Percentiles rank a stretch among this genome's conserved stretches.
Evolutionary conservation across 1,284 basidiomycete species (phyloP).

Genomic region (Xanthoconium separans): DNA sequence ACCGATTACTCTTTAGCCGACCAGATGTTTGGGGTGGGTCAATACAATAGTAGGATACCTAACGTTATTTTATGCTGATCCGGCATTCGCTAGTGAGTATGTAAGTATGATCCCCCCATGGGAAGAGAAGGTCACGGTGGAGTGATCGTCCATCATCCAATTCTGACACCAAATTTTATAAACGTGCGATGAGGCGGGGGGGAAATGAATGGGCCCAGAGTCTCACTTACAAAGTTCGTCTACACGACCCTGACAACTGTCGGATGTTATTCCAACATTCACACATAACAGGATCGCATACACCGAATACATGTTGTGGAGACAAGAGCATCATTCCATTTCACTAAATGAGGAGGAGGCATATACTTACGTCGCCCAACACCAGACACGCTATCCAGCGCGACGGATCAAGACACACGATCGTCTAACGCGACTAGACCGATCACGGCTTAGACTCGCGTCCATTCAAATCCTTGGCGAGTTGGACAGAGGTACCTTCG

Average conservation of each 20-base stretch:
- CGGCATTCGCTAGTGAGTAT: neutral
- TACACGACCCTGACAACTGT: no score
- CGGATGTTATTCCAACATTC: no score
- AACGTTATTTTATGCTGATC: no score
- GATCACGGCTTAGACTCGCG: neutral
- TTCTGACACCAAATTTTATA: neutral
- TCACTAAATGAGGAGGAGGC: no score
- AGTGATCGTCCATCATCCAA: no score
- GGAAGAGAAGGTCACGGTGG: neutral
- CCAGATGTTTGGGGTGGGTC: neutral
- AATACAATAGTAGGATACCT: no score
- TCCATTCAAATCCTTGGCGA: neutral
- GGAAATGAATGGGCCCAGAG: neutral
- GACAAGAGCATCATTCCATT: neutral
- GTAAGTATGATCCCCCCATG: neutral
- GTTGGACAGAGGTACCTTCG: neutral
- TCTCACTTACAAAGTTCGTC: neutral
- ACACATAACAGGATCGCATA: no score
- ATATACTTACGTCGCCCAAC: no score
- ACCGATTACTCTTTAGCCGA: constrained; percentile 6
- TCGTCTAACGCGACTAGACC: neutral
- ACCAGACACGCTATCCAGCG: no score
- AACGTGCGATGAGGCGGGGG: no score
- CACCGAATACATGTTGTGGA: neutral
- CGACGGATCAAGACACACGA: no score